Evolutionary conservation across 257 asterid species (phyloP).

Genomic region (Jasminum sambac): DNA sequence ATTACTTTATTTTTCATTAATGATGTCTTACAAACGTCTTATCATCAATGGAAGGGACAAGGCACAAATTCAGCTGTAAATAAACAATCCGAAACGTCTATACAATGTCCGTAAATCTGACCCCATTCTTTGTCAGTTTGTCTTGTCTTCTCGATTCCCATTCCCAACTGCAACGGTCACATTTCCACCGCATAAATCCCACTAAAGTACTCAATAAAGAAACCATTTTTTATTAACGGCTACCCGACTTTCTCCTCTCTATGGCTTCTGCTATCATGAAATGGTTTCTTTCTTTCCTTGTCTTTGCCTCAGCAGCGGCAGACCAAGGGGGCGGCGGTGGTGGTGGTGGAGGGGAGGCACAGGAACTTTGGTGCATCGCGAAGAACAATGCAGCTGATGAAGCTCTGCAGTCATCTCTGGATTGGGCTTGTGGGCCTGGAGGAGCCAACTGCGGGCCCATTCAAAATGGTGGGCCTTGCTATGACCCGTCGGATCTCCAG

Average conservation of each 20-base stretch:
- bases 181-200: conserved; percentile 13
- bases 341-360: conserved; percentile 15
- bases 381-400: conserved; percentile 84
- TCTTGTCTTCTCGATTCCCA: conserved; percentile 18
- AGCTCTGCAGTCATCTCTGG: conserved; percentile 70
- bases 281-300: conserved; percentile 17
- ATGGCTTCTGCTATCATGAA: conserved; percentile 33
- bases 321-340: conserved; percentile 47
- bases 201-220: neutral
- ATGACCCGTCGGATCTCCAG: conserved; percentile 64
- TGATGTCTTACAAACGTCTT: no score
- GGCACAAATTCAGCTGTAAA: neutral
- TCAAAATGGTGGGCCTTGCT: conserved; percentile 76
- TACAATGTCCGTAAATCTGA: neutral
- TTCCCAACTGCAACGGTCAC: conserved; percentile 27
- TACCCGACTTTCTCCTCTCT: neutral
- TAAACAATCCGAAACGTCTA: neutral
- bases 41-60: no score
- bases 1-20: no score
- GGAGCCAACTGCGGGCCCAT: conserved; percentile 77
- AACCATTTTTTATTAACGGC: neutral
- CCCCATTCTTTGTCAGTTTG: neutral
- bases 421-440: conserved; percentile 88
- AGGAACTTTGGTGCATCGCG: conserved; percentile 91
- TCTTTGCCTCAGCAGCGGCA: conserved; percentile 26